Conservation (phyloP, 495 filamentous ascomycete genomes). For the Amniculicola lignicola region DNA sequence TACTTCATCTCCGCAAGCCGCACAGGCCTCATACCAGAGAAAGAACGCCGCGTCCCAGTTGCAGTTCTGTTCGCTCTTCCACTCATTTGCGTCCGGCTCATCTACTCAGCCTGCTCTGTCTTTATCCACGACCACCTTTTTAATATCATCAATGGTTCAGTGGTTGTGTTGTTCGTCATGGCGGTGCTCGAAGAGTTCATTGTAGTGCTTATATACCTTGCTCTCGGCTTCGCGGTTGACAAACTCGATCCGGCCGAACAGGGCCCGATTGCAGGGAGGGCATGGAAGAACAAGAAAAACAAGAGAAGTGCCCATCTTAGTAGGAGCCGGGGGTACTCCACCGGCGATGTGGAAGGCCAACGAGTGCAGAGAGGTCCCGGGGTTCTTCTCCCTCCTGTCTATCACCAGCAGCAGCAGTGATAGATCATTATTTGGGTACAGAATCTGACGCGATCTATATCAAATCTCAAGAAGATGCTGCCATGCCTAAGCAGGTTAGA, state of each 20-base stretch:
- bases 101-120: slow-evolving; percentile 24
- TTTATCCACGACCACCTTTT: slow-evolving; percentile 28
- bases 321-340: too few relatives aligned
- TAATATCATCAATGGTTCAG: slow-evolving; percentile 19
- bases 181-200: slow-evolving; percentile 35
- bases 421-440: too few relatives aligned
- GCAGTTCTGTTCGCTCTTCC: slow-evolving; percentile 28
- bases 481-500: too few relatives aligned
- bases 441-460: too few relatives aligned
- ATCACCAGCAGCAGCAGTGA: too few relatives aligned
- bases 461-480: too few relatives aligned
- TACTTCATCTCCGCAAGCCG: slow-evolving; percentile 12
- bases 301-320: too few relatives aligned
- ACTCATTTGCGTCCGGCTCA: slow-evolving; percentile 22
- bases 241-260: not conserved
- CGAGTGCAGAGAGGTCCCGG: too few relatives aligned
- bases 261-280: not conserved
- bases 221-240: slow-evolving; percentile 12
- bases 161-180: slow-evolving; percentile 24
- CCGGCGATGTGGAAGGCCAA: too few relatives aligned
- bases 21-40: not conserved
- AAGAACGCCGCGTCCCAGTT: slow-evolving; percentile 23
- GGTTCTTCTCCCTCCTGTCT: too few relatives aligned
- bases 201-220: slow-evolving; percentile 25
- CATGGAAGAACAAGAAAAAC: slow-evolving; percentile 5